Conservation (phyloP, 129 eudicot species). For the Heracleum sosnowskyi region DNA sequence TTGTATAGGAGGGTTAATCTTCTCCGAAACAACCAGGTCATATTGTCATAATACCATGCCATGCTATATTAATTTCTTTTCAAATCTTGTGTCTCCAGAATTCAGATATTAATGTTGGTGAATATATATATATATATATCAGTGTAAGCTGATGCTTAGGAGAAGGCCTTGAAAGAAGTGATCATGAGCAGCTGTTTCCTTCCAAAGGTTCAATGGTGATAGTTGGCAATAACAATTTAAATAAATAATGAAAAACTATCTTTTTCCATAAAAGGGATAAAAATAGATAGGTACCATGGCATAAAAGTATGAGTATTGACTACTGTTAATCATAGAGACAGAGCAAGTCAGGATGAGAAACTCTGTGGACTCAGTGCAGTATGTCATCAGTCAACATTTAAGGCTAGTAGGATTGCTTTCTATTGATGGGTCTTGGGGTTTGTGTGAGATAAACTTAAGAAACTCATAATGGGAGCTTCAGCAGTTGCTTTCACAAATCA, state of each 20-base stretch:
- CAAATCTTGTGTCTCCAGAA: background rate
- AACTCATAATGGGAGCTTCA: slow-evolving; percentile 35
- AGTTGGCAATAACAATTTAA: slow-evolving; percentile 10
- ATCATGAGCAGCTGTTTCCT: slow-evolving; percentile 9
- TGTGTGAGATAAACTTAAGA: slow-evolving; percentile 38
- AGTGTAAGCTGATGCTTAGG: background rate
- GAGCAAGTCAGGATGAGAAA: slow-evolving; percentile 16
- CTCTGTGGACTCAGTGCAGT: slow-evolving; percentile 28
- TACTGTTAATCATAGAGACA: slow-evolving; percentile 14
- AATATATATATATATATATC: background rate
- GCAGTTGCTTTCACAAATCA: slow-evolving; percentile 43
- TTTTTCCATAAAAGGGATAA: slow-evolving; percentile 5
- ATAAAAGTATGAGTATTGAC: slow-evolving; percentile 9
- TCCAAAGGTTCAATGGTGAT: background rate
- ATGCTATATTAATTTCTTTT: background rate
- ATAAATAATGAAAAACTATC: background rate
- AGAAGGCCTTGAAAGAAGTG: slow-evolving; percentile 13
- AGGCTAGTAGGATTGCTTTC: slow-evolving; percentile 29
- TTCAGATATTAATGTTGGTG: background rate
- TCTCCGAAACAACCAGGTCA: background rate
- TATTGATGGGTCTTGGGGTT: slow-evolving; percentile 48
- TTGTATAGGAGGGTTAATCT: slow-evolving; percentile 11
- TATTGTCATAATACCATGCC: slow-evolving; percentile 5
- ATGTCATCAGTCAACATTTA: slow-evolving; percentile 48
- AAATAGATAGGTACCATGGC: slow-evolving; percentile 3